Evolutionary conservation across 2,329 filamentous ascomycete genomes (phyloP).

Genomic region (Trichoderma lentiforme): DNA sequence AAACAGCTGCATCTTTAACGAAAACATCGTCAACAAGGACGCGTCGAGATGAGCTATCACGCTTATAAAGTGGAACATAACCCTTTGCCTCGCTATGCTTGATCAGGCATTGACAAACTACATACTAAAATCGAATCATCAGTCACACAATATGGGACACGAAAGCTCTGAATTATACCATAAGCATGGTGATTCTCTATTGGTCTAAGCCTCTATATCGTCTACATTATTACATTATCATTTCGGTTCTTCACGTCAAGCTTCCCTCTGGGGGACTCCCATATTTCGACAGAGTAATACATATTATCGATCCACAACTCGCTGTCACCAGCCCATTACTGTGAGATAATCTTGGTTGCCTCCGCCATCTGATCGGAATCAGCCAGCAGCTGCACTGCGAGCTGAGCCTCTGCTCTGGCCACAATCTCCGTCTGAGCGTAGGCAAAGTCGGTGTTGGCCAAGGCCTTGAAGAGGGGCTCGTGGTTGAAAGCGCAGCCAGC

Average conservation of each 20-base stretch:
- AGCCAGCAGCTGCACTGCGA: slow-evolving; percentile 18
- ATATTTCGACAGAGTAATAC: background rate
- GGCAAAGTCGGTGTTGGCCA: slow-evolving; percentile 16
- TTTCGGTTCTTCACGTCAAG: background rate
- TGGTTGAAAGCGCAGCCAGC: slow-evolving; percentile 21
- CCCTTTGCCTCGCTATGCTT: background rate
- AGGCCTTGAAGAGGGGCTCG: slow-evolving; percentile 17
- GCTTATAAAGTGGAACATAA: background rate
- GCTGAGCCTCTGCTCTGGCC: slow-evolving; percentile 19
- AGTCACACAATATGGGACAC: background rate
- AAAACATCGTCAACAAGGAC: background rate
- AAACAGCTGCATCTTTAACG: background rate
- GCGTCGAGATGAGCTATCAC: background rate
- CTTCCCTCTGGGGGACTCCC: background rate
- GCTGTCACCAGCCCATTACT: background rate
- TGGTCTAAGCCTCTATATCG: background rate
- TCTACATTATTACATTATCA: background rate
- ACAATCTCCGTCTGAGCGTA: slow-evolving; percentile 22
- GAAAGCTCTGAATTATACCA: background rate
- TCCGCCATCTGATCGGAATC: background rate
- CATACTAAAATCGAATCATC: background rate
- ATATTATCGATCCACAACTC: background rate
- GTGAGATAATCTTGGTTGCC: slow-evolving; percentile 12
- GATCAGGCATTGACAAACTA: background rate
- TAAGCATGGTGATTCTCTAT: background rate